Evolutionary conservation across 2,329 filamentous ascomycete genomes (phyloP).

Genomic region (Sporothrix luriei): DNA sequence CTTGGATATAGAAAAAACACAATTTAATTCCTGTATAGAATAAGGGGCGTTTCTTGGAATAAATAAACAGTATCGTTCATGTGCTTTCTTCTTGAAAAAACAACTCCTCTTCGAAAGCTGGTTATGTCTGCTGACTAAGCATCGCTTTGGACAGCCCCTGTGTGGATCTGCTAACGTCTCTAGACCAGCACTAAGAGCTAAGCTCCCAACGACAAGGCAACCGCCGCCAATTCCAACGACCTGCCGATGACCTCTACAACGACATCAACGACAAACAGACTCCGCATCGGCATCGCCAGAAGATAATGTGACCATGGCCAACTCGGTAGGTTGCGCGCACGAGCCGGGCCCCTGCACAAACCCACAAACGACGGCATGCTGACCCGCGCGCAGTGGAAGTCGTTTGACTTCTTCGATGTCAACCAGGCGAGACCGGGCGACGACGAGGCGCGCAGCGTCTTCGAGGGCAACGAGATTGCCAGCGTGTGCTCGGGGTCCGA

Average conservation of each 20-base stretch:
- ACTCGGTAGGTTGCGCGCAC: conserved; percentile 38
- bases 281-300: conserved; percentile 21
- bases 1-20: too few species aligned
- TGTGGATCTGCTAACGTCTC: conserved; percentile 20
- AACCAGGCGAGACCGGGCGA: conserved; percentile 78
- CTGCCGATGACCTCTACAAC: neutral
- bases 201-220: conserved; percentile 25
- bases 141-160: neutral
- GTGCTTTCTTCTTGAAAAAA: neutral
- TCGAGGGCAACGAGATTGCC: conserved; percentile 81
- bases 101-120: neutral
- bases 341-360: too few species aligned
- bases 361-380: too few species aligned
- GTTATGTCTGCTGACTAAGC: neutral
- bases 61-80: too few species aligned
- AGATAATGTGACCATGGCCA: conserved; percentile 43
- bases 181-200: conserved; percentile 22
- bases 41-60: too few species aligned
- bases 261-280: neutral
- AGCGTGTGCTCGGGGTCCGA: conserved; percentile 85
- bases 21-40: too few species aligned
- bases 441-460: conserved; percentile 74
- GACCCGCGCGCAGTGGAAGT: conserved; percentile 76
- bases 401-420: conserved; percentile 99
- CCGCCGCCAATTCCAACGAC: neutral